These are phyloP conservation scores for Fomitopsis pinicola DNA, from an alignment of 1,284 basidiomycete species.

Conservation along the genomic window DNA sequence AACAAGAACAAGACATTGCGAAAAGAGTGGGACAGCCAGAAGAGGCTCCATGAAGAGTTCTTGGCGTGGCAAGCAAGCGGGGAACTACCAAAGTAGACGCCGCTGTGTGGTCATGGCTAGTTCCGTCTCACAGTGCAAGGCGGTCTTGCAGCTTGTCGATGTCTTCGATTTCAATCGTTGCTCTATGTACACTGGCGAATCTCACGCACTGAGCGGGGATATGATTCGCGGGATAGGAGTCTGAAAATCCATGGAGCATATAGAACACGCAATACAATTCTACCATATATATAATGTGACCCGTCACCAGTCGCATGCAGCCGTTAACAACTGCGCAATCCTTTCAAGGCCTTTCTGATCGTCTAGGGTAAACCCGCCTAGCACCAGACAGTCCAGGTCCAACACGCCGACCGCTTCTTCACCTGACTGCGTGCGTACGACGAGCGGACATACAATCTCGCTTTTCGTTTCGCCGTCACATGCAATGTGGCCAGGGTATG, in stretches of 20 bases:
- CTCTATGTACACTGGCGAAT: neutral
- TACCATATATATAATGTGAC: neutral
- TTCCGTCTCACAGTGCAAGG: neutral
- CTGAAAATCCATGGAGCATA: neutral
- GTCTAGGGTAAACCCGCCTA: slow-evolving; percentile 70
- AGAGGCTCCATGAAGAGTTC: slow-evolving; percentile 77
- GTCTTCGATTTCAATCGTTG: neutral
- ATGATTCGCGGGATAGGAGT: neutral
- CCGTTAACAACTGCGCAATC: slow-evolving; percentile 60
- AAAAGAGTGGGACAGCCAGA: slow-evolving; percentile 79
- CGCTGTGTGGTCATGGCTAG: neutral
- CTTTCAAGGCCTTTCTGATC: slow-evolving; percentile 71
- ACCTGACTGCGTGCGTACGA: slow-evolving; percentile 32
- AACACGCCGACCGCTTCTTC: slow-evolving; percentile 66
- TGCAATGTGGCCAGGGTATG: slow-evolving; percentile 85
- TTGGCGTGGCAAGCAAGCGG: slow-evolving; percentile 52
- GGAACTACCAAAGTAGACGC: neutral
- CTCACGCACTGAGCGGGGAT: neutral
- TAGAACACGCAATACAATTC: neutral
- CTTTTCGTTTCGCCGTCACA: slow-evolving; percentile 85
- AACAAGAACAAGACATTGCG: slow-evolving; percentile 74
- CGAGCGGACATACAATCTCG: slow-evolving; percentile 80
- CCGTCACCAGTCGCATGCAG: slow-evolving; percentile 50
- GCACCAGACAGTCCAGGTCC: slow-evolving; percentile 78
- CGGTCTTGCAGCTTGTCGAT: too few species aligned